A percentile compares a stretch with the other conserved stretches of the same genome.
Evolutionary conservation across 2,329 filamentous ascomycete species (phyloP).

Genomic region (Xylariaceae sp.): DNA sequence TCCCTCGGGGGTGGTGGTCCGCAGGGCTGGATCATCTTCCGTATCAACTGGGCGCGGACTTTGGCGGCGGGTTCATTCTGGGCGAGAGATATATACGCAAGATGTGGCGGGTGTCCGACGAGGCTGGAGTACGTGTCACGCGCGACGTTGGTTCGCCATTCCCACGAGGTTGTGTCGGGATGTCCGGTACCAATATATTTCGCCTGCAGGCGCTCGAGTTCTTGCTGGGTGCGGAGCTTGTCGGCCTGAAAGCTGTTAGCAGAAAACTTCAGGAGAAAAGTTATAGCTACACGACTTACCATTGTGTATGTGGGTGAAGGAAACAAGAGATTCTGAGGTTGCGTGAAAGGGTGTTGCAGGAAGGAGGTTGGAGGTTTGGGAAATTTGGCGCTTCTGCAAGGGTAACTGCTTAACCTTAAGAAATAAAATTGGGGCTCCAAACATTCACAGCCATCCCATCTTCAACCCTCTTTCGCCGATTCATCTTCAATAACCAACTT

Average conservation of each 20-base stretch:
- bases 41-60: constrained; percentile 74
- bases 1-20: constrained; percentile 56
- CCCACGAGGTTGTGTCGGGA: constrained; percentile 94
- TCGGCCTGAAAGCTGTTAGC: constrained; percentile 61
- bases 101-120: constrained; percentile 80
- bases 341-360: too few relatives aligned
- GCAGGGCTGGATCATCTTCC: constrained; percentile 67
- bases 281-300: constrained; percentile 8
- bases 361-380: too few relatives aligned
- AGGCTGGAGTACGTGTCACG: constrained; percentile 90
- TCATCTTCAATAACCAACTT: too few relatives aligned
- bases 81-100: constrained; percentile 85
- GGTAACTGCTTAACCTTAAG: too few relatives aligned
- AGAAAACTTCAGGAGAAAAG: too few relatives aligned
- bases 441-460: too few relatives aligned
- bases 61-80: constrained; percentile 81
- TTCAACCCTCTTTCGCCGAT: too few relatives aligned
- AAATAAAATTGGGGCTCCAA: too few relatives aligned
- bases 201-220: constrained; percentile 93
- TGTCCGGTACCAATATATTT: constrained; percentile 96
- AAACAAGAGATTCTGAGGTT: accelerated
- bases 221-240: constrained; percentile 95
- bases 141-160: constrained; percentile 94
- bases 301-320: not conserved
- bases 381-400: too few relatives aligned